These are phyloP conservation scores for Candida ortonii DNA, from an alignment of 805 yeast species.

Conservation along the genomic window DNA sequence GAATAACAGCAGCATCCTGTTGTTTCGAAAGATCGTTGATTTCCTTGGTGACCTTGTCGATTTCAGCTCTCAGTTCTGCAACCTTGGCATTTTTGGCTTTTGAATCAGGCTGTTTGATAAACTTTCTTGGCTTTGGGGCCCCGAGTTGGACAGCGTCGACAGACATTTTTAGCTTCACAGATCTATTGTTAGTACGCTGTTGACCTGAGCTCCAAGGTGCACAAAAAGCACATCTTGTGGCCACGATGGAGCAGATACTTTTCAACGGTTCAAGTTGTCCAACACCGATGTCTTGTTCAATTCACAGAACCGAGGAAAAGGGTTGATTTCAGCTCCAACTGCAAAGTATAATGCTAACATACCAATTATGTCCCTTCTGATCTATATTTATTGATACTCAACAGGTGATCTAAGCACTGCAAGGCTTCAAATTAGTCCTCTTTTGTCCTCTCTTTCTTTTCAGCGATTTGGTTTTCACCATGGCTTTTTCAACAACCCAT, in stretches of 20 bases:
- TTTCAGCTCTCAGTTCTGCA: conserved; percentile 53
- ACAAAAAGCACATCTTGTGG: no score
- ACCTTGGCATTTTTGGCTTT: conserved; percentile 58
- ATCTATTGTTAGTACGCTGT: conserved; percentile 7
- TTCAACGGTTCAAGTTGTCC: background rate
- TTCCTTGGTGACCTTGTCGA: conserved; percentile 58
- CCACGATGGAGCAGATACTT: no score
- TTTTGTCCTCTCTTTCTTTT: no score
- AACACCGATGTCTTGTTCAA: background rate
- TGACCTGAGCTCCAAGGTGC: no score
- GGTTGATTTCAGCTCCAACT: no score
- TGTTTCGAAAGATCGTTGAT: conserved; percentile 52
- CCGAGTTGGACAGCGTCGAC: conserved; percentile 22
- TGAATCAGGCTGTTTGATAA: conserved; percentile 74
- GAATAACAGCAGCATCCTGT: conserved; percentile 50
- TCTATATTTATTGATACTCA: no score
- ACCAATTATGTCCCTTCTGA: no score
- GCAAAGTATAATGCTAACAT: no score
- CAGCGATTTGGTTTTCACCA: no score
- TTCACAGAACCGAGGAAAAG: no score
- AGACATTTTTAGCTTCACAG: conserved; percentile 12
- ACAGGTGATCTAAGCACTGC: no score
- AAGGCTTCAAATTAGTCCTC: background rate
- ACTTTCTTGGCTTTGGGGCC: conserved; percentile 40
- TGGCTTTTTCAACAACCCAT: conserved; percentile 8